Base-by-base conservation (phyloP, 495 filamentous ascomycete species). In the Hapsidospora chrysogenum region DNA sequence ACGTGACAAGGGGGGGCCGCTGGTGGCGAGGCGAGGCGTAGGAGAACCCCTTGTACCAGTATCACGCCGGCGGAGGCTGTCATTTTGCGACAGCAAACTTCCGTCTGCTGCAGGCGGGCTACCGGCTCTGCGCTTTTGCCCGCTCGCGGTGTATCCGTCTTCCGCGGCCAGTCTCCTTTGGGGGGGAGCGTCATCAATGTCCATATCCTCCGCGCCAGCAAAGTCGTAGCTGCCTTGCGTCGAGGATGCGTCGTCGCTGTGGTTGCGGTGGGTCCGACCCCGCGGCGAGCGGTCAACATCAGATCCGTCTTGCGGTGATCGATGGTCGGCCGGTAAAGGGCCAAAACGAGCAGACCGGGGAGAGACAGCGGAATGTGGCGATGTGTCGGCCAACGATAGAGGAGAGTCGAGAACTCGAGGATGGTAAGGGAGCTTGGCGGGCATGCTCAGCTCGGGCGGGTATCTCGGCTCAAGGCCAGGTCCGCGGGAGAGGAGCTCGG, bases 21-120 rank as follows among this genome's bases (percentile, higher is more conserved):
- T 25, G 5, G 33, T 27, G 4, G 33, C 23, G n/a, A 36, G 33
- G 10, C 33, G 20, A 27, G 50, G 81, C 47, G 36, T 76, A 56
- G 51, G 75, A 33, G 52, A 72, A 57, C 56, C 68, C 63, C 47
- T 66, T 43, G 49, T 76, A 27, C 68, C 64, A 21, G 64, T 68
- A 16, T 76, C 70, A 40, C 79, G 70, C 40, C 81, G 65, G 45
- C 78, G 70, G 26, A 73, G 68, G 27, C 76, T 45, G 47, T 89
- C 81, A 43, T 68, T 73, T 21, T 69, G 69, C 37, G 67, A 76
- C 40, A 74, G 68, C 37, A 78, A 49, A 3, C 66, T 63, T 20
- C 68, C 55, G 44, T 85, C 81, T 19, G 83, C 80, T n/a, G 63
- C 58, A 8, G 76, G 80, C 17, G 83, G 80, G 17, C 82, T 86